Percentiles rank a stretch among this genome's conserved stretches.
phyloP scores from a whole-genome alignment of 371 early-diverging fungal species.

The Circinella umbellata region DNA sequence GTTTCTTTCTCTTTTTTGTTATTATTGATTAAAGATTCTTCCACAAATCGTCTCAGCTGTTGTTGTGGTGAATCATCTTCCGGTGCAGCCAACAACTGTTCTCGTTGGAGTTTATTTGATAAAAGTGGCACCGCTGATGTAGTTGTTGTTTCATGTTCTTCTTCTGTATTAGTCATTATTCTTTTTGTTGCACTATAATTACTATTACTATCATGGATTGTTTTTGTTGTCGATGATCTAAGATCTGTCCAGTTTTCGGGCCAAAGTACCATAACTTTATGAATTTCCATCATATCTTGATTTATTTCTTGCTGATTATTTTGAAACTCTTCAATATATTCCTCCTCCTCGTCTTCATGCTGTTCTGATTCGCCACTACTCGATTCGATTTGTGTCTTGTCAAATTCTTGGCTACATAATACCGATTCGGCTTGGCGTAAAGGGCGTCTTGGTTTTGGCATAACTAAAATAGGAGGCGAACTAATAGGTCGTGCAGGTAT shows the following conservation, averaged over 20 bases:
- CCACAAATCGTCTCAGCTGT: not conserved
- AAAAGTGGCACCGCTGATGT: not conserved
- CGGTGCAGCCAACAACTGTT: constrained; percentile 14
- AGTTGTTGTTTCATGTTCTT: not conserved
- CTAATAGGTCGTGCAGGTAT: constrained; percentile 19
- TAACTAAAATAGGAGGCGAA: constrained; percentile 19
- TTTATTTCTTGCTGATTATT: not conserved
- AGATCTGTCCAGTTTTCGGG: constrained; percentile 17
- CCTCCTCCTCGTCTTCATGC: not conserved
- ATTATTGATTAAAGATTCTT: too few species aligned
- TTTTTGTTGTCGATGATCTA: not conserved
- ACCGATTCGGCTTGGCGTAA: constrained; percentile 13
- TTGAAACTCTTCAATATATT: not conserved
- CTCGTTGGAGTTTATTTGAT: constrained; percentile 10
- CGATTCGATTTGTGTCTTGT: constrained; percentile 17
- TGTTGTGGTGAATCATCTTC: not conserved
- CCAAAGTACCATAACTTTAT: not conserved
- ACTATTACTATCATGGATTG: too few species aligned
- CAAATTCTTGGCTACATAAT: constrained; percentile 13
- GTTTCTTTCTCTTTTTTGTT: too few species aligned
- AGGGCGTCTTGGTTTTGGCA: constrained; percentile 24
- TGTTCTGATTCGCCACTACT: not conserved
- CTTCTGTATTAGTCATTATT: too few species aligned
- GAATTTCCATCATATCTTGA: not conserved
- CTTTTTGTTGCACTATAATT: not conserved